Evolutionary conservation across 371 early-diverging fungal species (phyloP).

Genomic region (Rhizomucor miehei): DNA sequence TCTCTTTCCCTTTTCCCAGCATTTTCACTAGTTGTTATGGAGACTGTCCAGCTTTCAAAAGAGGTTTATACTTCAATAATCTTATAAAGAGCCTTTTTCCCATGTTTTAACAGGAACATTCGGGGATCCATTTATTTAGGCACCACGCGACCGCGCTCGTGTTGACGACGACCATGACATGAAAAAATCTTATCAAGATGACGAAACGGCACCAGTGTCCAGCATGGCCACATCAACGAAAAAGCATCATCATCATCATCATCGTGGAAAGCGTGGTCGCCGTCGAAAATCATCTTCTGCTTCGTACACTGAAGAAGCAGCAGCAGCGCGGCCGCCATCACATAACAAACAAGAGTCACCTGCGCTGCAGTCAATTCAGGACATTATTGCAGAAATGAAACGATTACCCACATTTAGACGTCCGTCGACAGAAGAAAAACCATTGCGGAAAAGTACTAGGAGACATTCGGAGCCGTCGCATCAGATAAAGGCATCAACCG

Average conservation of each 20-base stretch:
- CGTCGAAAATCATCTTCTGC: conserved; percentile 14
- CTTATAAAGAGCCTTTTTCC: no score
- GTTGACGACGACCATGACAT: neutral
- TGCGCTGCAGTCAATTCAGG: conserved; percentile 37
- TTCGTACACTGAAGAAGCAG: neutral
- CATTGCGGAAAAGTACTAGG: conserved; percentile 1
- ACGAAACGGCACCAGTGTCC: neutral
- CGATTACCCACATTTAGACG: conserved; percentile 9
- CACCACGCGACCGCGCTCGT: no score
- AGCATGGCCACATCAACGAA: no score
- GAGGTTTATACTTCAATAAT: no score
- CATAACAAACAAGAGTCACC: conserved; percentile 24
- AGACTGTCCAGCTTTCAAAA: no score
- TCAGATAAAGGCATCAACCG: neutral
- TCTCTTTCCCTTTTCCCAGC: no score
- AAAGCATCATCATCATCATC: conserved; percentile 5
- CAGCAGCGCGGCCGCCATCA: conserved; percentile 10
- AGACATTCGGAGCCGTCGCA: conserved; percentile 31
- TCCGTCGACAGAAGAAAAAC: no score
- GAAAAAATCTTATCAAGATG: neutral
- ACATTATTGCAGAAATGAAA: conserved; percentile 38
- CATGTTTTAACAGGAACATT: no score
- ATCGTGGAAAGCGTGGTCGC: conserved; percentile 21
- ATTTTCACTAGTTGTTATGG: no score
- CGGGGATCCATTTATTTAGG: no score